Evolutionary conservation across 2,329 filamentous ascomycete genomes (phyloP).

Genomic region (Blastomyces parvus): DNA sequence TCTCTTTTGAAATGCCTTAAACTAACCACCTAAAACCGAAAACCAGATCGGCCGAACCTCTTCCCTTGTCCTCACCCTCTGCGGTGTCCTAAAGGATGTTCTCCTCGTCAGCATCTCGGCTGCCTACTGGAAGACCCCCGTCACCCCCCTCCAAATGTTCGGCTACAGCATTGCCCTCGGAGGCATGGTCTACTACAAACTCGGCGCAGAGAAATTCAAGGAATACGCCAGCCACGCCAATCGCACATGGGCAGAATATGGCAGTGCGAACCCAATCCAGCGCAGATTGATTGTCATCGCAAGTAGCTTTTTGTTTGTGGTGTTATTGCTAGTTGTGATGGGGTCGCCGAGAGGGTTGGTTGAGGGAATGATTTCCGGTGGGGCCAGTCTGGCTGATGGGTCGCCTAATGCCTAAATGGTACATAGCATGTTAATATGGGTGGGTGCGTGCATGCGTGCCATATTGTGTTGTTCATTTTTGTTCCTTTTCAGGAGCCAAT

Average conservation of each 20-base stretch:
- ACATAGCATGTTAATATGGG: not conserved
- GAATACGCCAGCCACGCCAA: slow-evolving; percentile 62
- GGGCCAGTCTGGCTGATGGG: not conserved
- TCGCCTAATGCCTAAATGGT: not conserved
- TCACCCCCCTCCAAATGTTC: slow-evolving; percentile 61
- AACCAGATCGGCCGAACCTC: slow-evolving; percentile 76
- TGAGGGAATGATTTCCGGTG: slow-evolving; percentile 14
- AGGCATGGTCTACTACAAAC: slow-evolving; percentile 60
- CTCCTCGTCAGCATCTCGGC: slow-evolving; percentile 69
- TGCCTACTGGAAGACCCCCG: slow-evolving; percentile 65
- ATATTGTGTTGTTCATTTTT: not conserved
- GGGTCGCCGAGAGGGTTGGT: slow-evolving; percentile 10
- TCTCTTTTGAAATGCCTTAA: not conserved
- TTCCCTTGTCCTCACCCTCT: slow-evolving; percentile 73
- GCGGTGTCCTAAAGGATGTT: slow-evolving; percentile 80
- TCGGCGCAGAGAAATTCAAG: slow-evolving; percentile 68
- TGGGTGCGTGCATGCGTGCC: not conserved
- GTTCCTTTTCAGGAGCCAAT: not conserved
- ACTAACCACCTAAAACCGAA: not conserved
- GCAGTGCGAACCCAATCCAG: slow-evolving; percentile 62
- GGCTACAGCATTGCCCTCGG: slow-evolving; percentile 65
- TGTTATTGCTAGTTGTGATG: slow-evolving; percentile 13
- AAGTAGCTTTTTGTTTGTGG: slow-evolving; percentile 8
- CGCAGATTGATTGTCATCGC: slow-evolving; percentile 65
- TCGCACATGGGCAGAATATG: slow-evolving; percentile 80